A percentile compares a stretch with the other conserved stretches of the same genome.
phyloP scores from a whole-genome alignment of 768 basidiomycete species.

The Tephrocybe sp. region DNA sequence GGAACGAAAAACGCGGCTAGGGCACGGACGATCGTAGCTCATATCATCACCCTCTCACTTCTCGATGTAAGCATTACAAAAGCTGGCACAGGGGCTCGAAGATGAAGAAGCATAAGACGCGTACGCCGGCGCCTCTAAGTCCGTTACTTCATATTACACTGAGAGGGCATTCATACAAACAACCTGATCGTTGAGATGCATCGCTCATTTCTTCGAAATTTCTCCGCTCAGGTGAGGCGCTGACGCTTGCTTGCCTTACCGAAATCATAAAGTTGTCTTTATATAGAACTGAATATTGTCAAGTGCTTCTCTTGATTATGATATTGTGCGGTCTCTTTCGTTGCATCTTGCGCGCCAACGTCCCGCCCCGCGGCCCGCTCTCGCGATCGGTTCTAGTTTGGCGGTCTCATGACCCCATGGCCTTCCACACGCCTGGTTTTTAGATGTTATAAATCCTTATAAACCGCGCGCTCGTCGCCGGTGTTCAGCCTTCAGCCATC shows the following conservation, averaged over 20 bases:
- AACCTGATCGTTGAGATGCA: too few species aligned
- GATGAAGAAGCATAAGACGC: too few species aligned
- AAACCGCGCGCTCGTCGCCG: background rate
- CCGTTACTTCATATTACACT: too few species aligned
- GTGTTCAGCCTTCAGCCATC: background rate
- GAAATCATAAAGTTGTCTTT: background rate
- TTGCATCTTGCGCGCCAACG: background rate
- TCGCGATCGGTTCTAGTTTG: background rate
- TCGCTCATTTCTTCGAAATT: too few species aligned
- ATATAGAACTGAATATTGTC: background rate
- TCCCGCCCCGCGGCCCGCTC: conserved; percentile 9
- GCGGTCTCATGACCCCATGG: conserved; percentile 9
- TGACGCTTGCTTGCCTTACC: background rate
- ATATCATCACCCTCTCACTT: too few species aligned
- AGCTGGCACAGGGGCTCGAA: too few species aligned
- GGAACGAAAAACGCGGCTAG: too few species aligned
- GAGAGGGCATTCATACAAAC: too few species aligned
- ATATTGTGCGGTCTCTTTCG: background rate
- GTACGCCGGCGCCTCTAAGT: too few species aligned
- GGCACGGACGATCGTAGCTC: too few species aligned
- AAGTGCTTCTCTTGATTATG: background rate
- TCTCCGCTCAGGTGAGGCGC: background rate
- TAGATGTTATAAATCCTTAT: background rate
- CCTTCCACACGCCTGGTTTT: background rate
- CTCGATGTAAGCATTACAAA: too few species aligned